Base-by-base conservation (phyloP, 2,329 filamentous ascomycete genomes). In the Exophiala phaeomuriformis region DNA sequence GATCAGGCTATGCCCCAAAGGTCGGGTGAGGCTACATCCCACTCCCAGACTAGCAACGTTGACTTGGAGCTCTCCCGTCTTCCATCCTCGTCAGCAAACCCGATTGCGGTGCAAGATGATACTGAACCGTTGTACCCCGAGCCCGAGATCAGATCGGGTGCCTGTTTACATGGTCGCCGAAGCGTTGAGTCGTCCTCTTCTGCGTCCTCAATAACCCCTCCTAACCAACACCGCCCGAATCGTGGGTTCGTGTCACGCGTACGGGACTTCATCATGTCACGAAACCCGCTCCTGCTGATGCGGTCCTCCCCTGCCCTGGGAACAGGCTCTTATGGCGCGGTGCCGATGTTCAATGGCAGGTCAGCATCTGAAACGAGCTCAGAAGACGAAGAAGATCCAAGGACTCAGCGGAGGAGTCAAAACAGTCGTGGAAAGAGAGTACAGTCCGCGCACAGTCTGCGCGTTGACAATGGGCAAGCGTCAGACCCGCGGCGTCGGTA, bases 311-410 rank as follows among this genome's bases (percentile, higher is more conserved):
- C 80, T 41, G 78, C 78, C 33, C 75, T 79, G 65, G 80, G 79
- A 52, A 81, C 78, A 35, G 77, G 78, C 27, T 82, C 80, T 10
- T 84, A 84, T 66, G 80, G 81, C 51, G 79, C 78, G 3, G 73
- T 80, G 27, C 79, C 77, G 36, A 42, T 57, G 31, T 31, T 52
- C 12, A 47, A 46, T 10, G 35, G 9, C 10, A 36, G 36, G 27
- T 44, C 47, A 9, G 52, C 31, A 8, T 57, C 50, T 19, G 52
- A 49, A 37, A 31, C 44, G 39, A 49, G 43, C 44, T 68, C 70
- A 27, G 67, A 68, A 30, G 51, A 58, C 3, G 62, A 65, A 29
- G 67, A 69, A 49, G 33, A 29, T n/a, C 27, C 27, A 9, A 46
- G 44, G 29, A 8, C 32, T 19, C 45, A 10, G 5, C 47, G 37